phyloP scores from a whole-genome alignment of 2,329 filamentous ascomycete species.

The Huntiella savannae region DNA sequence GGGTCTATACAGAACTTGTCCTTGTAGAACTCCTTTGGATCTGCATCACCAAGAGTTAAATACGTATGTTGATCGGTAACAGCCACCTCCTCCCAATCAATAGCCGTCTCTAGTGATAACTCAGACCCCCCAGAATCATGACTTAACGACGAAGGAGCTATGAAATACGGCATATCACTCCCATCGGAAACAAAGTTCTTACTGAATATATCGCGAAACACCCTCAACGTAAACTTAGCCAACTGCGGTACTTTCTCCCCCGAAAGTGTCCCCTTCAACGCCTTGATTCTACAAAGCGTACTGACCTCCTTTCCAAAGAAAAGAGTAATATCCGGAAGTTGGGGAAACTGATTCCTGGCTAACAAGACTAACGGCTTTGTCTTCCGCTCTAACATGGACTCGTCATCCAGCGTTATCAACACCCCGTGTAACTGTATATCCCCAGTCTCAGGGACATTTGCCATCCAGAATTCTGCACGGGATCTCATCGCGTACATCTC shows the following conservation, averaged over 20 bases:
- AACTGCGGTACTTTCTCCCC: slow-evolving; percentile 29
- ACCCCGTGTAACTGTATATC: slow-evolving; percentile 18
- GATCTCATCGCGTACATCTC: slow-evolving; percentile 56
- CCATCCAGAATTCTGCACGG: slow-evolving; percentile 61
- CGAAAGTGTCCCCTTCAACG: slow-evolving; percentile 25
- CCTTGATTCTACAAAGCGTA: slow-evolving; percentile 35
- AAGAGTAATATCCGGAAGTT: slow-evolving; percentile 48
- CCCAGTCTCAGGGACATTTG: slow-evolving; percentile 21
- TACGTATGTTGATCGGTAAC: slow-evolving; percentile 19
- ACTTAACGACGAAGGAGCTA: slow-evolving; percentile 37
- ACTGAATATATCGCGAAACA: slow-evolving; percentile 76
- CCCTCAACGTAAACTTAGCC: slow-evolving; percentile 51
- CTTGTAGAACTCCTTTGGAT: slow-evolving; percentile 29
- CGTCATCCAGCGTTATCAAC: slow-evolving; percentile 37
- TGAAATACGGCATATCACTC: slow-evolving; percentile 60
- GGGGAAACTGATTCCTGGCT: slow-evolving; percentile 45
- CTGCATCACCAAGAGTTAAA: slow-evolving; percentile 20
- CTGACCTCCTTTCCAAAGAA: slow-evolving; percentile 47
- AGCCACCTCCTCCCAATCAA: slow-evolving; percentile 45
- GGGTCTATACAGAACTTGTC: slow-evolving; percentile 38
- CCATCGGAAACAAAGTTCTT: slow-evolving; percentile 54
- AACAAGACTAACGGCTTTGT: slow-evolving; percentile 52
- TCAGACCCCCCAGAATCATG: slow-evolving; percentile 14
- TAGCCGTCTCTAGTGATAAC: slow-evolving; percentile 14
- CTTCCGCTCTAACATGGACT: slow-evolving; percentile 34